phyloP scores from a whole-genome alignment of 2,329 filamentous ascomycete species.

The Exserohilum turcica region DNA sequence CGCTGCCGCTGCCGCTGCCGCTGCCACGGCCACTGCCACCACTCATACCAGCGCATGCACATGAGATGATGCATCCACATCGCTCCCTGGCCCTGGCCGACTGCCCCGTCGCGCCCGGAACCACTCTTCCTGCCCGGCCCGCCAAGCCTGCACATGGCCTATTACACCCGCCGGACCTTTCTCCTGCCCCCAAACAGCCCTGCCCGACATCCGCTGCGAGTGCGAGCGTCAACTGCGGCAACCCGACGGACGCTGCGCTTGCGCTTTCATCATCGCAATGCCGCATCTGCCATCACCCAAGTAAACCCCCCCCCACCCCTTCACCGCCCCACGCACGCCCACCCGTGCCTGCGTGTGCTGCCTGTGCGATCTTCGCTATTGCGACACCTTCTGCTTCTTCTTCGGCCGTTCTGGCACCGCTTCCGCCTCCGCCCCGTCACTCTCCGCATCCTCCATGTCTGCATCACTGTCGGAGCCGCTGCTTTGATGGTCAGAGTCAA shows the following conservation, averaged over 20 bases:
- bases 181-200: slow-evolving; percentile 17
- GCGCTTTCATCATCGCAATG: slow-evolving; percentile 28
- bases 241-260: slow-evolving; percentile 21
- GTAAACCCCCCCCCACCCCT: slow-evolving; percentile 21
- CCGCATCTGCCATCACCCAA: slow-evolving; percentile 23
- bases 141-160: slow-evolving; percentile 24
- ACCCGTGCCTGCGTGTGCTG: slow-evolving; percentile 9
- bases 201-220: slow-evolving; percentile 6
- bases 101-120: slow-evolving; percentile 27
- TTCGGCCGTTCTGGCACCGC: slow-evolving; percentile 63
- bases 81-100: slow-evolving; percentile 18
- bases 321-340: slow-evolving; percentile 28
- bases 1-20: too few species aligned
- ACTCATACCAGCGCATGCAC: too few species aligned
- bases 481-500: slow-evolving; percentile 88
- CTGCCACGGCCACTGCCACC: too few species aligned
- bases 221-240: slow-evolving; percentile 15
- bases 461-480: slow-evolving; percentile 72
- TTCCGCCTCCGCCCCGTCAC: slow-evolving; percentile 50
- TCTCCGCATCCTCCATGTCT: slow-evolving; percentile 67
- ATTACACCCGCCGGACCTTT: slow-evolving; percentile 24
- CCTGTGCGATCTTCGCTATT: slow-evolving; percentile 26
- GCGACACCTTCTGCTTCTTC: slow-evolving; percentile 65
- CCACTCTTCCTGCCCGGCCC: slow-evolving; percentile 18
- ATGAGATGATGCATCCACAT: slow-evolving; percentile 15